phyloP scores from a whole-genome alignment of 2,329 filamentous ascomycete genomes.

The Aspergillus awamori region DNA sequence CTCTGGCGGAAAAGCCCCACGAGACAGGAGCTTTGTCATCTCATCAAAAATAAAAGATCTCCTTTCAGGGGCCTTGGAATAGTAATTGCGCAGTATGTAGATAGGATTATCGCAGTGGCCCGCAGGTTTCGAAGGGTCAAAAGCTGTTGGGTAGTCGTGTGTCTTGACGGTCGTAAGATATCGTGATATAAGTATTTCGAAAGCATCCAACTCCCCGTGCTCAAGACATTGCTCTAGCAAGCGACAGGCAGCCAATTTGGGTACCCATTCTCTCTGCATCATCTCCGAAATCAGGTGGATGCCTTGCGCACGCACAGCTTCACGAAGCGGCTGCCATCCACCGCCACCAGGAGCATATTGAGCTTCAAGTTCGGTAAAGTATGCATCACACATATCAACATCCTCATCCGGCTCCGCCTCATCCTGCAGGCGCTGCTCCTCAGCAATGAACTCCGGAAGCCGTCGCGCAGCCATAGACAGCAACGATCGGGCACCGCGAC shows the following conservation, averaged over 20 bases:
- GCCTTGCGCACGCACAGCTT: slow-evolving; percentile 46
- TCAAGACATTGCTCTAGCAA: slow-evolving; percentile 38
- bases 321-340: slow-evolving; percentile 46
- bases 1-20: slow-evolving; percentile 38
- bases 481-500: slow-evolving; percentile 38
- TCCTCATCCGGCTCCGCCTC: slow-evolving; percentile 36
- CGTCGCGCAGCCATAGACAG: slow-evolving; percentile 40
- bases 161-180: slow-evolving; percentile 32
- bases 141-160: slow-evolving; percentile 33
- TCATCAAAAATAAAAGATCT: slow-evolving; percentile 39
- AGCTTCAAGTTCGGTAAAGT: slow-evolving; percentile 46
- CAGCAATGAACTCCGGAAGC: slow-evolving; percentile 43
- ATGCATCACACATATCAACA: slow-evolving; percentile 45
- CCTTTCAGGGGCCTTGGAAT: slow-evolving; percentile 18
- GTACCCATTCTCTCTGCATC: slow-evolving; percentile 41
- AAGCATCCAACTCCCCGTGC: slow-evolving; percentile 39
- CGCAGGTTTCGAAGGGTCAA: slow-evolving; percentile 26
- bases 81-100: slow-evolving; percentile 36
- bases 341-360: slow-evolving; percentile 38
- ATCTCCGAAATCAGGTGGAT: slow-evolving; percentile 42
- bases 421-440: slow-evolving; percentile 41
- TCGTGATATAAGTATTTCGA: slow-evolving; percentile 38
- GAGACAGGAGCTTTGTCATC: slow-evolving; percentile 38
- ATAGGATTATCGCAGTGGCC: slow-evolving; percentile 32
- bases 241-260: slow-evolving; percentile 33